These are phyloP conservation scores for Apiospora pterosperma DNA, from an alignment of 2,329 filamentous ascomycete genomes.

Conservation along the genomic window DNA sequence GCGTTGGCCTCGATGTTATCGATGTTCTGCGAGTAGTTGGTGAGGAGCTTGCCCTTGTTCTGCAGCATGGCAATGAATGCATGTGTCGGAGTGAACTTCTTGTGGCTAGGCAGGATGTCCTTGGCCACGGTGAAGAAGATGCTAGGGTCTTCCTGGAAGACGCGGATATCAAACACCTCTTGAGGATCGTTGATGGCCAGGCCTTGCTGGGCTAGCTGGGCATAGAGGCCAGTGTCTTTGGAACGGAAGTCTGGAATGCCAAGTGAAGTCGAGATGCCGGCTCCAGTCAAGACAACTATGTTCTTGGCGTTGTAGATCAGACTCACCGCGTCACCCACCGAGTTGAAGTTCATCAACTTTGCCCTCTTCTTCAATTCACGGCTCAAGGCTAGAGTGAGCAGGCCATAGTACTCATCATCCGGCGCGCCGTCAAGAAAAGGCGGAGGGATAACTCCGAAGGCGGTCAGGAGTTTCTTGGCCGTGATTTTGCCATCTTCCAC, in stretches of 20 bases:
- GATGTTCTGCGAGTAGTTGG: constrained; percentile 98
- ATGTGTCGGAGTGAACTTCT: constrained; percentile 86
- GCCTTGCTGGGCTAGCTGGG: constrained; percentile 75
- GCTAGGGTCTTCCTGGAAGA: constrained; percentile 81
- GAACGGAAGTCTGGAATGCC: constrained; percentile 97
- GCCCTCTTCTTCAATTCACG: constrained; percentile 78
- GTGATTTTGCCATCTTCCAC: constrained; percentile 67
- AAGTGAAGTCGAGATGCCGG: constrained; percentile 93
- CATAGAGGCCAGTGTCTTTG: constrained; percentile 87
- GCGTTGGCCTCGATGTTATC: constrained; percentile 91
- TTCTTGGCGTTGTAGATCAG: constrained; percentile 73
- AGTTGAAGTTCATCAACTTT: constrained; percentile 78
- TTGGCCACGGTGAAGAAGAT: constrained; percentile 91
- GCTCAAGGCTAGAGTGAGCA: constrained; percentile 74
- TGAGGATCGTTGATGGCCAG: constrained; percentile 72
- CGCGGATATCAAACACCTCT: constrained; percentile 88
- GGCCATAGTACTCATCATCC: constrained; percentile 72
- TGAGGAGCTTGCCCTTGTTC: constrained; percentile 82
- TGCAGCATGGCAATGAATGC: constrained; percentile 89
- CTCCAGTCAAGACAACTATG: constrained; percentile 91
- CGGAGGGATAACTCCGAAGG: constrained; percentile 76
- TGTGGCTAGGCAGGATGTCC: constrained; percentile 77
- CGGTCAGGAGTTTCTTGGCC: constrained; percentile 80
- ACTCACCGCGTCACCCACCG: constrained; percentile 79
- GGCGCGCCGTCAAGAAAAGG: constrained; percentile 66